A percentile compares a stretch with the other conserved stretches of the same genome.
Evolutionary conservation across 139 green algal genomes (phyloP).

Genomic region (Eudorina sp.): DNA sequence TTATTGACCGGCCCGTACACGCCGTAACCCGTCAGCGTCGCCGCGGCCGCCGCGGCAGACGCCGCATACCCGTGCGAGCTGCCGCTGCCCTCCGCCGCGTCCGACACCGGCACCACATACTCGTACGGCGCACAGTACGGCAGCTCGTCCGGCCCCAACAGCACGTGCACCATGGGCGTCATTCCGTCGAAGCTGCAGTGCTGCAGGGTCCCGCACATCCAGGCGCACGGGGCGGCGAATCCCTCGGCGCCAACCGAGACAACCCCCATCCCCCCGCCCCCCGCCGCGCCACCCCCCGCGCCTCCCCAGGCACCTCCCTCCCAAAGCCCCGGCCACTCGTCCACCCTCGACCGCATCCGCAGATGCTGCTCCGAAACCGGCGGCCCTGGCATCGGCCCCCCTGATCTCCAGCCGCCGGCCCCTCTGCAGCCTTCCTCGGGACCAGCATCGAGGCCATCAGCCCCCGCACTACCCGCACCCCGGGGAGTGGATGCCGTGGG

Average conservation of each 20-base stretch:
- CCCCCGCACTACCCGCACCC: too few relatives aligned
- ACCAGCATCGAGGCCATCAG: too few relatives aligned
- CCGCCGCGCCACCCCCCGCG: not conserved
- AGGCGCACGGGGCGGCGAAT: not conserved
- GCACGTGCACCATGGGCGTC: slow-evolving; percentile 20
- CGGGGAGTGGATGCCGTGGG: not conserved
- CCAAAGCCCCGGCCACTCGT: not conserved
- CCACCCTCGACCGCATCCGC: not conserved
- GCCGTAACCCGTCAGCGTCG: not conserved
- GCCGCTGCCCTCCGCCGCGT: slow-evolving; percentile 42
- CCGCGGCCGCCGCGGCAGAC: not conserved
- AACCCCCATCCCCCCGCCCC: not conserved
- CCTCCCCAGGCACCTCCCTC: not conserved
- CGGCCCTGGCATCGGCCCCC: too few relatives aligned
- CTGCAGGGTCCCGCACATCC: not conserved
- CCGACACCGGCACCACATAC: not conserved
- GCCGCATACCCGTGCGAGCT: not conserved
- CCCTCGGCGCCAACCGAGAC: too few relatives aligned
- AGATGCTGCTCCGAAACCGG: not conserved
- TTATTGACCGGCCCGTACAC: not conserved
- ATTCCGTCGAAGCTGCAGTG: slow-evolving; percentile 34
- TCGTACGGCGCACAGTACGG: slow-evolving; percentile 35
- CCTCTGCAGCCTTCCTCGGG: not conserved
- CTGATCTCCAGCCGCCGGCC: too few relatives aligned
- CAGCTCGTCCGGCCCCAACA: not conserved